Percentiles rank a stretch among this genome's conserved stretches.
Evolutionary conservation across 2,329 filamentous ascomycete genomes (phyloP).

Genomic region (Lanzia echinophila): DNA sequence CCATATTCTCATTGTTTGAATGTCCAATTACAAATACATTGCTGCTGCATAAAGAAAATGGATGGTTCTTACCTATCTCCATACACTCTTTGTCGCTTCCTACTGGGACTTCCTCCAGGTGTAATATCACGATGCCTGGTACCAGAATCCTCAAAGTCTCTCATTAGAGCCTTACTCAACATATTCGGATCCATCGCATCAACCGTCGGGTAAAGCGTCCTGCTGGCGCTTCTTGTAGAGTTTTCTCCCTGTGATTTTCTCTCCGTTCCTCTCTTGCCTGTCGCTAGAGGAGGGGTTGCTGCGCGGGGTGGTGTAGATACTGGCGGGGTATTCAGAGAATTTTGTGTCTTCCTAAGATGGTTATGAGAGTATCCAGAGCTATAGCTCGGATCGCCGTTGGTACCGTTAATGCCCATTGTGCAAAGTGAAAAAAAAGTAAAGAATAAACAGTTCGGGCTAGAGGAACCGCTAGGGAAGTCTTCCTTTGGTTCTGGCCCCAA

Average conservation of each 20-base stretch:
- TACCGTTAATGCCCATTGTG: slow-evolving; percentile 25
- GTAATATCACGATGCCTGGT: slow-evolving; percentile 50
- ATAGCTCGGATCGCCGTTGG: slow-evolving; percentile 20
- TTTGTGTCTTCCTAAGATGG: slow-evolving; percentile 21
- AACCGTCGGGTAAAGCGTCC: slow-evolving; percentile 11
- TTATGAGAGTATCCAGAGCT: slow-evolving; percentile 20
- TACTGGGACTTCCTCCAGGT: slow-evolving; percentile 57
- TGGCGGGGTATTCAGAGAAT: slow-evolving; percentile 25
- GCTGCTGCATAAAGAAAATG: not conserved
- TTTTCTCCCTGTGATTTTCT: slow-evolving; percentile 22
- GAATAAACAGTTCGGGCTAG: not conserved
- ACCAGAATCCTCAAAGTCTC: slow-evolving; percentile 54
- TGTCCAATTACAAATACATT: not conserved
- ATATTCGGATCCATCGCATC: slow-evolving; percentile 44
- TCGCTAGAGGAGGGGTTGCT: slow-evolving; percentile 26
- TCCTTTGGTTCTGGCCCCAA: not conserved
- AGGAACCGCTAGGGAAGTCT: slow-evolving; percentile 1
- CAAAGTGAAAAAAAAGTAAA: not conserved
- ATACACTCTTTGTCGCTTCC: slow-evolving; percentile 62
- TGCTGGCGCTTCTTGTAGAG: slow-evolving; percentile 16
- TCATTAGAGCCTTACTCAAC: slow-evolving; percentile 50
- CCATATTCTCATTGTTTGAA: not conserved
- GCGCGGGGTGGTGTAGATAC: slow-evolving; percentile 28
- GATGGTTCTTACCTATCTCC: slow-evolving; percentile 41
- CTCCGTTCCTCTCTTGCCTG: slow-evolving; percentile 27